Conservation (phyloP, 2,329 filamentous ascomycete genomes). For the Aureobasidium sp. region DNA sequence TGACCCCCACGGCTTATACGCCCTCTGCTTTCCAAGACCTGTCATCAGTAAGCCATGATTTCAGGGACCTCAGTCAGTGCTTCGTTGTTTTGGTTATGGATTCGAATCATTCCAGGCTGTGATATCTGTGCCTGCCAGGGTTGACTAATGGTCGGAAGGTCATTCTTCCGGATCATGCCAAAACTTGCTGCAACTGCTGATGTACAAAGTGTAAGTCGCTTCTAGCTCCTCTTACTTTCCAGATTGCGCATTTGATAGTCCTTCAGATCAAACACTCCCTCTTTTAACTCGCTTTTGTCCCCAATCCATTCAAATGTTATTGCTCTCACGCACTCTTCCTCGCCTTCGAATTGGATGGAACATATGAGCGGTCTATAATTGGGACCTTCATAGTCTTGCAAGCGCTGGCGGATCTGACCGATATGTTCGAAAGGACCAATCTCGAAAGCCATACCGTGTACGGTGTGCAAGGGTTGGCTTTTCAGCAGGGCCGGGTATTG, state of each 20-base stretch:
- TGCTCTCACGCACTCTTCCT: neutral
- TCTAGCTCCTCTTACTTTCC: neutral
- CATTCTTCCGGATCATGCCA: neutral
- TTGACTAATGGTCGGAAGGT: no score
- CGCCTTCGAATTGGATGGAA: neutral
- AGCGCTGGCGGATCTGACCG: neutral
- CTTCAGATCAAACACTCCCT: neutral
- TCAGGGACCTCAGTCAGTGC: no score
- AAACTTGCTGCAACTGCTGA: neutral
- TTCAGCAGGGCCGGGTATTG: neutral
- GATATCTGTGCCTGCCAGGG: no score
- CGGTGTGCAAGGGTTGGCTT: neutral
- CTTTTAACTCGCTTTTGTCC: neutral
- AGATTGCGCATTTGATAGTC: neutral
- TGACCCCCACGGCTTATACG: no score
- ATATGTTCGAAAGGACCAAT: neutral
- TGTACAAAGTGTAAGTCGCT: neutral
- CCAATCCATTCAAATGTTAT: neutral
- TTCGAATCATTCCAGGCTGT: no score
- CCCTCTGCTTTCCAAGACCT: no score
- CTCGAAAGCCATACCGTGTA: neutral
- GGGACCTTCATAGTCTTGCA: neutral
- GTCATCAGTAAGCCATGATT: no score
- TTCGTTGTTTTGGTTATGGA: no score
- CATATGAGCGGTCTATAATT: neutral